Evolutionary conservation across 225 moss, liverwort and hornwort genomes (phyloP), one percentile per base, ranked within the genome.

Genomic region (Anthoceros angustus): DNA sequence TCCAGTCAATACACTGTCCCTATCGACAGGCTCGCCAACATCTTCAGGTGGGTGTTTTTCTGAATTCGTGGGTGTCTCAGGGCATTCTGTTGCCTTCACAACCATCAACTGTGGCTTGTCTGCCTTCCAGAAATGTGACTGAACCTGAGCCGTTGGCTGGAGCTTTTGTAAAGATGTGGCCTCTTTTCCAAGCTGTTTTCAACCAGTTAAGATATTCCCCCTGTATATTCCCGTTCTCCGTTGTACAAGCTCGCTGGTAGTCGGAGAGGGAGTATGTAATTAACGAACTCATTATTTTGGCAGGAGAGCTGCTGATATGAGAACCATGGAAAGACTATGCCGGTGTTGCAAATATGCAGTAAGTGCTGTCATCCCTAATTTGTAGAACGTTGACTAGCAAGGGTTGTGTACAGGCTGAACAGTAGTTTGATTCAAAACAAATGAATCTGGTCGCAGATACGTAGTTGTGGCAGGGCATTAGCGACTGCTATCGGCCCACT

Each of bases 301-400:
- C 14, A 98, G 95, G 80, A 81, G 95, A 72, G 87, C 88, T 72
- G 76, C 76, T 25, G 95, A 98, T 80, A 75, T 78, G 66, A 87
- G 86, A 79, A 76, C 95, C 62, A 89, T 98, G 95, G 95, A 98
- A 74, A 84, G 81, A 69, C 67, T 88, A 63, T 98, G 95, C 71
- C 82, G 95, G 32, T 88, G 91, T 42, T 91, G 86, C 78, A 98
- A 89, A 78, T 98, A 88, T 80, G 95, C 91, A 62, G 95, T 98
- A 82, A 89, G 88, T 60, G 63, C 48, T 61, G 66, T 39, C 41
- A 41, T 41, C 8, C 10, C 23, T 42, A 21, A 39, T 11, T n/a
- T 40, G 23, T 40, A 16, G 23, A 39, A 15, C 14, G 12, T 42
- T 3, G 11, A 9, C 39, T 43, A 60, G 61, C 65, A 38, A 43